Base-by-base conservation (phyloP, 192 early-diverging fungal genomes). In the Podila clonocystis region DNA sequence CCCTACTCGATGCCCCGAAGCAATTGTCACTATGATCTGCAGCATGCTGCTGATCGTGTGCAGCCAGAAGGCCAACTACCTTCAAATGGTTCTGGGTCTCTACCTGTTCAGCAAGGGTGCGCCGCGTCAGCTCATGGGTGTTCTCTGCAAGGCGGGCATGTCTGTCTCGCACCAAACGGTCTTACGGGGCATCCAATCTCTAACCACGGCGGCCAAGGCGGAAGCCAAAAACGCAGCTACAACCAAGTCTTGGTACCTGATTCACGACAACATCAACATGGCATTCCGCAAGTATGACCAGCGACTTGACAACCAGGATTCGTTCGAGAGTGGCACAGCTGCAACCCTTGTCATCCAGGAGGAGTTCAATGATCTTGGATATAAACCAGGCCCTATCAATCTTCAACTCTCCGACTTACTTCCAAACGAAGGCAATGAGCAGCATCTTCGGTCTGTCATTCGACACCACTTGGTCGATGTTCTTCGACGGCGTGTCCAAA, bases 201-300 rank as follows among this genome's bases (percentile, higher is more conserved):
- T 36, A 36, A 36, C 34, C 34, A 36, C 34, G 7, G 34, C 3
- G 34, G 34, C 3, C 0, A 36, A 36, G 34, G 34, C 34, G 7
- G 34, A 7, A 8, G 34, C 34, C 3, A 36, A 36, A 50, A 50
- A 50, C 7, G 50, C 50, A 50, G 50, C 50, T n/a, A 22, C 50
- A 7, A 50, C 50, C 9, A 50, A 50, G 50, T 36, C 34, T 7
- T 36, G 34, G 34, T 52, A 50, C 33, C 15, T 69, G 5, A 58
- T 69, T 19, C 57, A 69, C 41, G 67, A 69, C 41, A 69, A 69
- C 20, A 58, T 69, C 20, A 69, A 69, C 34, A 58, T 69, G 33
- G 55, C 55, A 8, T 26, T 19, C 9, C 15, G 31, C 34, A 69
- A 69, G 38, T 52, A 69, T 38, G 58, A 69, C 58, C 67, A 69